Evolutionary conservation across 1,284 basidiomycete species (phyloP).

Genomic region (Stygiomarasmius scandens): DNA sequence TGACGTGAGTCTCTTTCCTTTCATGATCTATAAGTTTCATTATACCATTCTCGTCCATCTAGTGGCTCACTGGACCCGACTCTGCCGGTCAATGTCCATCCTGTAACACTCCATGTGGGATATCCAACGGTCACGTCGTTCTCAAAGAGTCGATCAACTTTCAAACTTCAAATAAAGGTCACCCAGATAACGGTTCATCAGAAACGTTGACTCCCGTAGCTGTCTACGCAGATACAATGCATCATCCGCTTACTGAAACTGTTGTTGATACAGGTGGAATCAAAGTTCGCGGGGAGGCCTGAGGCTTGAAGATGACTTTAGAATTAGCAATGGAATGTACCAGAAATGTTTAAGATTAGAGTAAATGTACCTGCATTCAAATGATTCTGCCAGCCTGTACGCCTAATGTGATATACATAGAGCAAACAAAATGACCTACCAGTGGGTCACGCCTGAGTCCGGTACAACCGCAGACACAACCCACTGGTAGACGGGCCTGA

Average conservation of each 20-base stretch:
- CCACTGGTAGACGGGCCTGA: too few species aligned
- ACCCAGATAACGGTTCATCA: background rate
- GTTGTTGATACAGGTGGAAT: background rate
- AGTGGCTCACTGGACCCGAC: constrained; percentile 8
- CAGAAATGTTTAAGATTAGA: too few species aligned
- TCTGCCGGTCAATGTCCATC: constrained; percentile 8
- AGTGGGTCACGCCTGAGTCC: too few species aligned
- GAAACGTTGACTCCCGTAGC: background rate
- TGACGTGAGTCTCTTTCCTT: background rate
- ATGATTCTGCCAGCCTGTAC: too few species aligned
- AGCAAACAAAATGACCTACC: too few species aligned
- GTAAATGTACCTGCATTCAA: too few species aligned
- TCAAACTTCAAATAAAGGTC: background rate
- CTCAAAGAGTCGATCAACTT: background rate
- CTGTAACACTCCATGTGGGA: constrained; percentile 4
- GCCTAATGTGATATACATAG: too few species aligned
- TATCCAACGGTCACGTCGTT: background rate
- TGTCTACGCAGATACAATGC: background rate
- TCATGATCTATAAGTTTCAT: background rate
- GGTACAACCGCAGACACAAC: too few species aligned
- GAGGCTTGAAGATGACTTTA: too few species aligned
- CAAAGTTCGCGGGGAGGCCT: background rate
- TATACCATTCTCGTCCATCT: background rate
- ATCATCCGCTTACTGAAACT: background rate
- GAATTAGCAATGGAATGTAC: too few species aligned